phyloP scores from a whole-genome alignment of 768 basidiomycete species.

The Suillus bovinus region DNA sequence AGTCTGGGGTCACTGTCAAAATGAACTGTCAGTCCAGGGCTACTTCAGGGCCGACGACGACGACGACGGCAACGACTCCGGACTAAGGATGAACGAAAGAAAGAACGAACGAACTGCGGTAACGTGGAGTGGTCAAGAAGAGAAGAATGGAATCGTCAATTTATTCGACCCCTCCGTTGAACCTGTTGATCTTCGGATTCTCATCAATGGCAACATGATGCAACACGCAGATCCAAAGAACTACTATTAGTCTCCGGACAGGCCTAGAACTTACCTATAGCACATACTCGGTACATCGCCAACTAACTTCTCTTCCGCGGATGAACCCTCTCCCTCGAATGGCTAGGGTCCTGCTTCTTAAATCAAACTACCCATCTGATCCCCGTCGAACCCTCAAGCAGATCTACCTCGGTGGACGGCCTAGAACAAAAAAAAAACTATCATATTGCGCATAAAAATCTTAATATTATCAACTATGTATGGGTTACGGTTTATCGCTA shows the following conservation, averaged over 20 bases:
- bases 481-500: slow-evolving; percentile 19
- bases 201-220: slow-evolving; percentile 4
- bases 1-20: slow-evolving; percentile 5
- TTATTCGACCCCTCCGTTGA: background rate
- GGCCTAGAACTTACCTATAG: slow-evolving; percentile 1
- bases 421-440: background rate
- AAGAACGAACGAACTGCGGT: background rate
- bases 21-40: slow-evolving; percentile 1
- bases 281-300: background rate
- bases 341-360: slow-evolving; percentile 1
- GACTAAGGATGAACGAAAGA: background rate
- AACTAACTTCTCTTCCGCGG: background rate
- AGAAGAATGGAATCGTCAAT: background rate
- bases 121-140: background rate
- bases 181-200: background rate
- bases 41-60: background rate
- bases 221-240: background rate
- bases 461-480: slow-evolving; percentile 14
- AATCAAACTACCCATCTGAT: background rate
- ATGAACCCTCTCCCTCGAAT: slow-evolving; percentile 1
- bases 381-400: background rate
- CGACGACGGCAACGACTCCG: background rate
- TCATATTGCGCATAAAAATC: slow-evolving; percentile 19
- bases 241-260: background rate
- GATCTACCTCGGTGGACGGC: background rate